phyloP scores from a whole-genome alignment of 1,284 basidiomycete genomes.

The Ustilago loliicola region DNA sequence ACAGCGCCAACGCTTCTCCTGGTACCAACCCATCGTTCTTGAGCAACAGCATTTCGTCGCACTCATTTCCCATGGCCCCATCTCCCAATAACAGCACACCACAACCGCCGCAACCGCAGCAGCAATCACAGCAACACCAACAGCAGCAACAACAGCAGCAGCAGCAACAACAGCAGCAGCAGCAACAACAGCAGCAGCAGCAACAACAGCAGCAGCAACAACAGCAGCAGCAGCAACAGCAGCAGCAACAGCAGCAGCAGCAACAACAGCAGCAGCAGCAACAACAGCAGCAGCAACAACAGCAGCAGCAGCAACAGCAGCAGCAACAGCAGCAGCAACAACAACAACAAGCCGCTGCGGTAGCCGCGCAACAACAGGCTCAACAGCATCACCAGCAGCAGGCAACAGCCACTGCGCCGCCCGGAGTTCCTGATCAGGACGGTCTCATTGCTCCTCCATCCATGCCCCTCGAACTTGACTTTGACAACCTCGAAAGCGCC shows the following conservation, averaged over 20 bases:
- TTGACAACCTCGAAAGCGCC: constrained; percentile 53
- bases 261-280: constrained; percentile 32
- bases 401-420: constrained; percentile 25
- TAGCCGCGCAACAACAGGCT: constrained; percentile 20
- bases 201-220: constrained; percentile 34
- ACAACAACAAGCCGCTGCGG: constrained; percentile 27
- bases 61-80: constrained; percentile 51
- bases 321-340: constrained; percentile 38
- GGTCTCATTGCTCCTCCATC: constrained; percentile 49
- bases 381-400: constrained; percentile 16
- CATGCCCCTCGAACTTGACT: constrained; percentile 55
- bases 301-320: constrained; percentile 27
- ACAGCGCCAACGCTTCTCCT: constrained; percentile 23
- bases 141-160: constrained; percentile 41
- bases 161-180: constrained; percentile 19
- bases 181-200: constrained; percentile 18
- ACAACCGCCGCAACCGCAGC: constrained; percentile 34
- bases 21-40: constrained; percentile 33
- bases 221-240: constrained; percentile 36
- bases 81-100: constrained; percentile 40
- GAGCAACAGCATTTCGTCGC: constrained; percentile 36
- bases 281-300: constrained; percentile 36
- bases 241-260: constrained; percentile 36
- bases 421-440: constrained; percentile 39
- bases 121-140: constrained; percentile 22